Evolutionary conservation across 805 yeast genomes (phyloP), one percentile per base, ranked within the genome.

Genomic region (Pichia manshurica): DNA sequence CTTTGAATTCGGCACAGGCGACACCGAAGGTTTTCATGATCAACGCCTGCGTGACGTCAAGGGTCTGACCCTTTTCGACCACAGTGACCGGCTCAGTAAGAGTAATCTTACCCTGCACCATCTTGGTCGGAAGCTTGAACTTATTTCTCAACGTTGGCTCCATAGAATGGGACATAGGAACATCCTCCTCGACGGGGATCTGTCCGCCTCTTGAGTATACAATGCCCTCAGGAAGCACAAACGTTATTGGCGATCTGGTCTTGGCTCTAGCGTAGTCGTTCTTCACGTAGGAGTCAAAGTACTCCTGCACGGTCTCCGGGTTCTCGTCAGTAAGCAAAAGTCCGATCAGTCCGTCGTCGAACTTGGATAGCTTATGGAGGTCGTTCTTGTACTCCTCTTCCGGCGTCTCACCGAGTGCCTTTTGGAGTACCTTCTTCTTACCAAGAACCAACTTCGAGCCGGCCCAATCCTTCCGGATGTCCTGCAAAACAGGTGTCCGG

Each of bases 201-300:
- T 87, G 95, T 20, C 99, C 99, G 59, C 96, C 99, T 64, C 96
- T 83, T 19, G 98, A 87, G 66, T 88, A 90, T 8, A 93, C 83
- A 45, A 88, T 76, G 42, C 99, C 99, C 51, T 75, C 88, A 25
- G 99, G 98, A 48, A 93, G 75, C 5, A 79, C 76, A 68, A 93
- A 90, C 44, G 85, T 79, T 51, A 91, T 71, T 47, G 98, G 95
- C 12, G 96, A 77, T 57, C 67, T 80, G 34, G 88, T 75, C 54
- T 95, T 95, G 28, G 97, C 90, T 67, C 99, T 81, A 29, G 95
- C 87, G 65, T 75, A 93, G 63, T 93, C 99, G 8, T 79, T 74
- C 69, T 79, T 87, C 37, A 79, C 70, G 65, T 84, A 93, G 8
- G 90, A 77, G 31, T 73, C 74, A 67, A 93, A 93, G 65, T 90